A percentile compares a stretch with the other conserved stretches of the same genome.
Conservation (phyloP, 106 monocot species). For the Chionographis japonica region DNA sequence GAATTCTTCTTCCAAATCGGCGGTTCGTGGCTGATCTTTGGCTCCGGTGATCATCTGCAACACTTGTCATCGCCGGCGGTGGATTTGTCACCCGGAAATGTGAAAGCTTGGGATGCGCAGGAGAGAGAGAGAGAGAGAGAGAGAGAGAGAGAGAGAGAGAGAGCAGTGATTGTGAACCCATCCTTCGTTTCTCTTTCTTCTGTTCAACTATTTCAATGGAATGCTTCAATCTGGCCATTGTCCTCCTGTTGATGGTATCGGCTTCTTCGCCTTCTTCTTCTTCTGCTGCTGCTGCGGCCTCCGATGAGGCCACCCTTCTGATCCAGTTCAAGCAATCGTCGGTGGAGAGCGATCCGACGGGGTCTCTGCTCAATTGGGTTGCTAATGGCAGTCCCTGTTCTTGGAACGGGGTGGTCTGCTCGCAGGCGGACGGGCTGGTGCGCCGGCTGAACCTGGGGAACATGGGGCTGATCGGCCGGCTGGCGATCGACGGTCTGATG, state of each 20-base stretch:
- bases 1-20: not conserved
- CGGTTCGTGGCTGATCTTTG: not conserved
- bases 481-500: conserved; percentile 34
- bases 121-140: not conserved
- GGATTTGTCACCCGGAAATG: not conserved
- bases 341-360: conserved; percentile 27
- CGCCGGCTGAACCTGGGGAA: conserved; percentile 26
- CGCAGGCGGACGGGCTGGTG: conserved; percentile 26
- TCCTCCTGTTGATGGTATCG: conserved; percentile 12
- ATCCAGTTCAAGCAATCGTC: conserved; percentile 45
- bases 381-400: conserved; percentile 27
- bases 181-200: not conserved
- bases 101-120: not conserved
- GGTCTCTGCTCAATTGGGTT: conserved; percentile 30
- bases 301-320: conserved; percentile 35
- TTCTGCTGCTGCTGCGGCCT: not conserved
- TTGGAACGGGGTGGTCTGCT: conserved; percentile 60
- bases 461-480: conserved; percentile 39
- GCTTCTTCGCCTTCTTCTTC: conserved; percentile 2
- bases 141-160: too few relatives aligned
- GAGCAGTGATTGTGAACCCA: not conserved
- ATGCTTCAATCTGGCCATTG: conserved; percentile 1
- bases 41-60: not conserved
- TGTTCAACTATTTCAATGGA: conserved; percentile 8
- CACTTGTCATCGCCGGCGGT: not conserved